Percentiles rank a stretch among this genome's conserved stretches.
Evolutionary conservation across 805 yeast species (phyloP).

Genomic region (Scheffersomyces amazonensis): DNA sequence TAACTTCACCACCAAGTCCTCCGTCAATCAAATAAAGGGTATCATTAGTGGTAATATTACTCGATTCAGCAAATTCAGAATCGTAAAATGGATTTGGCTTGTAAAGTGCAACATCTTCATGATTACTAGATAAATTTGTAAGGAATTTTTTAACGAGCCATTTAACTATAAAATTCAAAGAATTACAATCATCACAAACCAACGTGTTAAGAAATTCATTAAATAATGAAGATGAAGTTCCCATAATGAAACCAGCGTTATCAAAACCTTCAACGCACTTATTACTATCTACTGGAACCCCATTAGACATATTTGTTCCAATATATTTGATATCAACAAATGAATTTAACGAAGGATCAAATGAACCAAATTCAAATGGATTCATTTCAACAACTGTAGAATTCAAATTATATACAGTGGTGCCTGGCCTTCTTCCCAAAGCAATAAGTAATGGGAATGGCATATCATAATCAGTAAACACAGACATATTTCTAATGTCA

Average conservation of each 20-base stretch:
- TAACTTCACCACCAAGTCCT: slow-evolving; percentile 35
- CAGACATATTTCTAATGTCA: slow-evolving; percentile 23
- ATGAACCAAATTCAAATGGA: slow-evolving; percentile 42
- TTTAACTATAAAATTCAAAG: slow-evolving; percentile 22
- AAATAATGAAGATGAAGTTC: slow-evolving; percentile 39
- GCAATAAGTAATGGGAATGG: slow-evolving; percentile 40
- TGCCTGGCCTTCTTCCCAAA: slow-evolving; percentile 33
- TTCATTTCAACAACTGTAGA: slow-evolving; percentile 40
- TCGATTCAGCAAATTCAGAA: slow-evolving; percentile 26
- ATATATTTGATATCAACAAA: slow-evolving; percentile 36
- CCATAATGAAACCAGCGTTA: slow-evolving; percentile 37
- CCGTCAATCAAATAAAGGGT: slow-evolving; percentile 39
- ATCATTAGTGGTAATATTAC: slow-evolving; percentile 21
- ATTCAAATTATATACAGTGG: slow-evolving; percentile 26
- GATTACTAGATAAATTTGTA: slow-evolving; percentile 17
- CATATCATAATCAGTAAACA: slow-evolving; percentile 34
- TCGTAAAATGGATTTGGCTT: slow-evolving; percentile 36
- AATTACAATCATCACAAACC: slow-evolving; percentile 29
- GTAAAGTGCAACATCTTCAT: slow-evolving; percentile 30
- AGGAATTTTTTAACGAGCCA: slow-evolving; percentile 22
- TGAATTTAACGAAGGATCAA: slow-evolving; percentile 35
- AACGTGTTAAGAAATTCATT: slow-evolving; percentile 32
- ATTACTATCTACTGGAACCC: slow-evolving; percentile 18
- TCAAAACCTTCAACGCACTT: slow-evolving; percentile 34
- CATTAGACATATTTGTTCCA: slow-evolving; percentile 33